Evolutionary conservation across 2,329 filamentous ascomycete genomes (phyloP).

Genomic region (Grosmannia serpens): DNA sequence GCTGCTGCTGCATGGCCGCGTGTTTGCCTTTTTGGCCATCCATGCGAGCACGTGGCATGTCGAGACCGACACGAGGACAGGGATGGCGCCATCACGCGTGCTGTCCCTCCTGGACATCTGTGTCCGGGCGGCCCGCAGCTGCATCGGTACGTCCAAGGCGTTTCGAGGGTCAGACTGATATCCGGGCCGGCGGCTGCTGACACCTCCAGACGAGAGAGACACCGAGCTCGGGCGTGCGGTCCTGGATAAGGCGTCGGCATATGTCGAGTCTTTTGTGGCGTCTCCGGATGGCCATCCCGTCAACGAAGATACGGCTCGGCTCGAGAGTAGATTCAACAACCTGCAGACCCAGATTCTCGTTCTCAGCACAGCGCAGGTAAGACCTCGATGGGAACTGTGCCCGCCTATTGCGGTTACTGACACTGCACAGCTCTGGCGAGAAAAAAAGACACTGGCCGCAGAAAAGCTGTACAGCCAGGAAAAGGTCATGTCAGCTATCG

Average conservation of each 20-base stretch:
- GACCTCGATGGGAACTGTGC: neutral
- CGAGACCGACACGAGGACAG: neutral
- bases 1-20: constrained; percentile 28
- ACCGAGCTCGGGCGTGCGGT: constrained; percentile 46
- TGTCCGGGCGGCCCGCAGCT: constrained; percentile 29
- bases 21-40: constrained; percentile 57
- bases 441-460: neutral
- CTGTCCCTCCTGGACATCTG: constrained; percentile 5
- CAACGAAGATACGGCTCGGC: constrained; percentile 15
- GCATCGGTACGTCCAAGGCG: constrained; percentile 38
- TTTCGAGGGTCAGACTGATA: neutral
- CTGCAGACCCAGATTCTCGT: constrained; percentile 53
- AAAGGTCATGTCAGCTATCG: constrained; percentile 36
- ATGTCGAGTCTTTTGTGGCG: constrained; percentile 23
- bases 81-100: neutral
- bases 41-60: constrained; percentile 21
- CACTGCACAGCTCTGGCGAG: neutral
- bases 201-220: constrained; percentile 34
- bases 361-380: constrained; percentile 54
- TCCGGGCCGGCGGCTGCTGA: constrained; percentile 2
- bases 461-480: constrained; percentile 35
- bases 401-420: neutral
- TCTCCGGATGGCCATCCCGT: constrained; percentile 14
- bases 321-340: constrained; percentile 15
- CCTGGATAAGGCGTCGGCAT: constrained; percentile 53